These are phyloP conservation scores for Heliocybe sulcata DNA, from an alignment of 1,284 basidiomycete genomes.

Conservation along the genomic window DNA sequence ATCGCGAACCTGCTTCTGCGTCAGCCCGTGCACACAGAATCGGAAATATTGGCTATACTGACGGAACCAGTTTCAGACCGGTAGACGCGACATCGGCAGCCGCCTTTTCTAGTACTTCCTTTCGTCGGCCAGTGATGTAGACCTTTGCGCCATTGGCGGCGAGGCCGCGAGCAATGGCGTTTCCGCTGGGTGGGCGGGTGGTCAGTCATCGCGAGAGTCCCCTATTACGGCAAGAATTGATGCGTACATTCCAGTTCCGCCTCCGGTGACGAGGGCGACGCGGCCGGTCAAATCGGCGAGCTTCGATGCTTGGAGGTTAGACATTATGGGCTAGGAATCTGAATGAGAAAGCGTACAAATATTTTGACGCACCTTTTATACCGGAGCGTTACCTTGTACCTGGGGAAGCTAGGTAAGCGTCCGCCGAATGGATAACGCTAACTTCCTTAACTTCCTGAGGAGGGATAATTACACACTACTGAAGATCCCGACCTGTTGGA, in stretches of 20 bases:
- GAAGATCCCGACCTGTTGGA: too few species aligned
- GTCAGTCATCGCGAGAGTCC: too few species aligned
- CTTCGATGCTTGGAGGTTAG: background rate
- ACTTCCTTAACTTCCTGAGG: too few species aligned
- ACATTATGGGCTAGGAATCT: too few species aligned
- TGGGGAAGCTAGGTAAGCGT: too few species aligned
- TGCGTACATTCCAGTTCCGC: constrained; percentile 28
- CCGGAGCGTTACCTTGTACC: too few species aligned
- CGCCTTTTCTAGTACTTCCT: constrained; percentile 19
- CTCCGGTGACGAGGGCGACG: constrained; percentile 24
- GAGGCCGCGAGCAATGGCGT: constrained; percentile 33
- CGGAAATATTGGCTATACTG: background rate
- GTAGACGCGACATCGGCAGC: constrained; percentile 2
- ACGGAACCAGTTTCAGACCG: background rate
- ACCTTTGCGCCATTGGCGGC: constrained; percentile 36
- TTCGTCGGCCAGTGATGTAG: constrained; percentile 28
- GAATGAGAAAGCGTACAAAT: too few species aligned
- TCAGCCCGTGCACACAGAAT: background rate
- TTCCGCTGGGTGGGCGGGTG: too few species aligned
- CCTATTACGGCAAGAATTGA: too few species aligned
- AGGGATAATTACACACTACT: too few species aligned
- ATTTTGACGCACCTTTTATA: too few species aligned
- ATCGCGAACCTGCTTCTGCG: background rate
- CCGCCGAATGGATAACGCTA: too few species aligned
- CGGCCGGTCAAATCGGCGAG: constrained; percentile 8